Evolutionary conservation across 73 alveolate genomes (phyloP).

Genomic region (Paramecium tetraurelia): DNA sequence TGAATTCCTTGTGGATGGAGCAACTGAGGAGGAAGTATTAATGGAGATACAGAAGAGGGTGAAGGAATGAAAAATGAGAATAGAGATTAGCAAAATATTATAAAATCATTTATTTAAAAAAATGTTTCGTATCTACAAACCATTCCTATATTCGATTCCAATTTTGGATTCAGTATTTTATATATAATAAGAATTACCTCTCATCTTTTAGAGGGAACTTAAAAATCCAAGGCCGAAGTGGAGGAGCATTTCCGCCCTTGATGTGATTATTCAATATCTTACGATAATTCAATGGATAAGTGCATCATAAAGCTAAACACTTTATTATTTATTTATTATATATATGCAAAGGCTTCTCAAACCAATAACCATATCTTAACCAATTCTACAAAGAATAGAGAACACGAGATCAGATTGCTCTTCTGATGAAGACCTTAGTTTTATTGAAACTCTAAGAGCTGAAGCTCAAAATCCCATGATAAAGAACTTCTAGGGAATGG

Average conservation of each 20-base stretch:
- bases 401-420: constrained; percentile 14
- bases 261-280: background rate
- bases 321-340: background rate
- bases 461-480: constrained; percentile 30
- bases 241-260: background rate
- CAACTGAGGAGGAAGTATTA: background rate
- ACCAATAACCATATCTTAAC: background rate
- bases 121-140: background rate
- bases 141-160: background rate
- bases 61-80: background rate
- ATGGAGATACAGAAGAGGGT: background rate
- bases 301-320: background rate
- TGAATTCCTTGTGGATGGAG: background rate
- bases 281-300: background rate
- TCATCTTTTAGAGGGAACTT: background rate
- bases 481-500: background rate
- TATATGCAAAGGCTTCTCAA: background rate
- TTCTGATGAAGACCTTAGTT: background rate
- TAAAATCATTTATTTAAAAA: background rate
- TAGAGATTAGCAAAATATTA: background rate
- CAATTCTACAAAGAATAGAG: background rate
- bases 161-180: background rate
- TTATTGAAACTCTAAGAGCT: background rate
- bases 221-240: background rate
- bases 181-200: background rate